Evolutionary conservation across 352 stramenopile genomes (phyloP), one percentile per base, ranked within the genome.

Genomic region (Globisporangium mamillatum): DNA sequence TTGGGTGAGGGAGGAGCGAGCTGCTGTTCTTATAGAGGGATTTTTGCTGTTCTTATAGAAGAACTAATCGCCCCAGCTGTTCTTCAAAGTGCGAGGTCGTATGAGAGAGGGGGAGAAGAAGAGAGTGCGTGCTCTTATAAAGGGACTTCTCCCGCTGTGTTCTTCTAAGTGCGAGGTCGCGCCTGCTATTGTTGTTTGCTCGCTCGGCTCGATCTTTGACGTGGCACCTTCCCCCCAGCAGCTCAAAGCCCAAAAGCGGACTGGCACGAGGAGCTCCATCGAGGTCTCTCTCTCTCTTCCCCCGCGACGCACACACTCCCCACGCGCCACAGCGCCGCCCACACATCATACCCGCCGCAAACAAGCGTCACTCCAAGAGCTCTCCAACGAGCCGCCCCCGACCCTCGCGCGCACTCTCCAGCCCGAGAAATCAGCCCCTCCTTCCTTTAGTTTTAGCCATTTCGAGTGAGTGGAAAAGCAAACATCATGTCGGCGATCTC

Each of bases 401-500:
- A 60, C 27, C 27, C 14, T 12, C 29, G 2, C 27, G 18, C 27
- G 38, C 58, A 9, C 44, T 32, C 25, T 50, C 18, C 4, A 53
- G 58, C 22, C 12, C 58, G 27, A 54, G 25, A 36, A 64, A 38
- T 25, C 24, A 55, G 38, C 24, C 41, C 18, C 29, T 32, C 29
- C 29, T 4, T 32, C 22, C 3, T 22, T 22, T 52, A 50, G 41
- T 48, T 48, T 22, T 22, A 52, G 44, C 6, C 44, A 52, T n/a
- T n/a, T 9, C n/a, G 32, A 63, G 22, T 34, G 22, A 36, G 34
- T 34, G 34, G 34, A 27, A 14, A 54, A 32, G n/a, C 34, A 18
- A 8, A 6, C 9, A 24, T 50, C 67, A 81, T 81, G 73, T 89
- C 83, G 63, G 76, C 74, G 29, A 98, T 99, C 74, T 98, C 94